phyloP scores from a whole-genome alignment of 129 eudicot species.

The Silybum marianum region DNA sequence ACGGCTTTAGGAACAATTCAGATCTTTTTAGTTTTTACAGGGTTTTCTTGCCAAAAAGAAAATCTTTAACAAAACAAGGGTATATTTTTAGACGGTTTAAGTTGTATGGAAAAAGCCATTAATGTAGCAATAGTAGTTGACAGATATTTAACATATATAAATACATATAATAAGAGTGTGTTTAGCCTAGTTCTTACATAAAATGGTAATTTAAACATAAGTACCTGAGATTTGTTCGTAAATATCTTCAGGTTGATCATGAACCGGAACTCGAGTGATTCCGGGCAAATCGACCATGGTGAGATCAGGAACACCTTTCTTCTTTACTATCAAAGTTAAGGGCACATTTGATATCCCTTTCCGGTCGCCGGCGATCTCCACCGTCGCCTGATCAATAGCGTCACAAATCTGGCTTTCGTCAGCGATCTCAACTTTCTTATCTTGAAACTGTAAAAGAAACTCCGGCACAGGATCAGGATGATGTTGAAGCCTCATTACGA shows the following conservation, averaged over 20 bases:
- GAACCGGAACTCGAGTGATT: background rate
- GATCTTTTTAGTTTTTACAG: too few species aligned
- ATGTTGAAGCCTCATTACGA: slow-evolving; percentile 4
- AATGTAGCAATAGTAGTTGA: too few species aligned
- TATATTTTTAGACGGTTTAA: too few species aligned
- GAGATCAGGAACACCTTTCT: slow-evolving; percentile 6
- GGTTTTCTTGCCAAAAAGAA: too few species aligned
- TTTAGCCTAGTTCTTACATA: too few species aligned
- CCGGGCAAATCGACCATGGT: slow-evolving; percentile 14
- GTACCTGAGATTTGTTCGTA: slow-evolving; percentile 5
- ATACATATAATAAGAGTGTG: too few species aligned
- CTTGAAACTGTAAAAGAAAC: slow-evolving; percentile 14
- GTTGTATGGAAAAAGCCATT: too few species aligned
- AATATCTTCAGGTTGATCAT: slow-evolving; percentile 8
- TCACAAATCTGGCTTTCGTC: background rate
- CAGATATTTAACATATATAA: too few species aligned
- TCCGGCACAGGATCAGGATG: slow-evolving; percentile 6
- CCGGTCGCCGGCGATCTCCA: background rate
- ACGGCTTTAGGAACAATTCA: too few species aligned
- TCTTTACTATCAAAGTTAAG: background rate
- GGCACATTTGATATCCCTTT: slow-evolving; percentile 3
- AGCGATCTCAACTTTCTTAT: background rate
- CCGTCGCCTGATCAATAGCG: background rate
- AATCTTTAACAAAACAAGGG: too few species aligned
- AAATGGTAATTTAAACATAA: background rate